Conservation (phyloP, 2,329 filamentous ascomycete species). For the Cytospora piceicola region DNA sequence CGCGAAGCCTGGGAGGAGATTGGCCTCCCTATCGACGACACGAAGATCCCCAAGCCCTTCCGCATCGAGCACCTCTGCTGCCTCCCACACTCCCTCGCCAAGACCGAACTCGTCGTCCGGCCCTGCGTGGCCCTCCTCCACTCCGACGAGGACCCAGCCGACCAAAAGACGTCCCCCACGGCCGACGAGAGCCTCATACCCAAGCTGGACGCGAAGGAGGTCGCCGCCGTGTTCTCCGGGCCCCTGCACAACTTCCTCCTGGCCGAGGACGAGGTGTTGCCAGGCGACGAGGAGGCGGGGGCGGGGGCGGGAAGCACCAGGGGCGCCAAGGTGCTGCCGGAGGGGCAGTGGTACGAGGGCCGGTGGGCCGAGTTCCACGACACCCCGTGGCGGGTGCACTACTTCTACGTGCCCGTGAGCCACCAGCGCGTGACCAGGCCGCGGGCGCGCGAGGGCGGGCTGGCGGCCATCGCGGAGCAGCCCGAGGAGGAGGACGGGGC, state of each 20-base stretch:
- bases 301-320: conserved; percentile 38
- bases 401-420: conserved; percentile 84
- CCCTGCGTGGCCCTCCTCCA: conserved; percentile 81
- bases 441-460: conserved; percentile 40
- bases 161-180: conserved; percentile 42
- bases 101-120: conserved; percentile 73
- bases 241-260: conserved; percentile 83
- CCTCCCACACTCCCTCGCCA: conserved; percentile 75
- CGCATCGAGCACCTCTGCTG: conserved; percentile 85
- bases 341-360: conserved; percentile 81
- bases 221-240: conserved; percentile 90
- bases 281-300: conserved; percentile 37
- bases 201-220: conserved; percentile 83
- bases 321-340: conserved; percentile 43
- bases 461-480: conserved; percentile 49
- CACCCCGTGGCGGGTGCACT: conserved; percentile 81
- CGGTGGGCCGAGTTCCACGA: conserved; percentile 81
- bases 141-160: conserved; percentile 40
- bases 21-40: conserved; percentile 75
- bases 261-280: conserved; percentile 57
- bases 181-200: conserved; percentile 77
- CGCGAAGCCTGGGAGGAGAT: conserved; percentile 94
- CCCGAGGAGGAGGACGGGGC: conserved; percentile 53
- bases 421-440: conserved; percentile 71
- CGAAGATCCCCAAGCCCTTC: conserved; percentile 74